A percentile compares a stretch with the other conserved stretches of the same genome.
Conservation (phyloP, 2,329 filamentous ascomycete species). For the Trichoderma polysporum region DNA sequence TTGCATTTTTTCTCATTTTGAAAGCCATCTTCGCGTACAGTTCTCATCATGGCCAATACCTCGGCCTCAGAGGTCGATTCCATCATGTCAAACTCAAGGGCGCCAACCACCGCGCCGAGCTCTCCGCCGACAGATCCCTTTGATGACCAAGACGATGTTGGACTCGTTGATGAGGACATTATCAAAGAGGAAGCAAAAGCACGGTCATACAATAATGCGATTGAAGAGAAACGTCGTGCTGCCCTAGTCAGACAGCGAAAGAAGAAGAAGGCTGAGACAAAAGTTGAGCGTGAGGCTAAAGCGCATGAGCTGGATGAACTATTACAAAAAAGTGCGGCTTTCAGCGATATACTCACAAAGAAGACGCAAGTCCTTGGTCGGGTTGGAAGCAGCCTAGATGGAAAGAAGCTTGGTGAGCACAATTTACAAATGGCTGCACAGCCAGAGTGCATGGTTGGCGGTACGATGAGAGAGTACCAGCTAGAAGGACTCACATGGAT, state of each 20-base stretch:
- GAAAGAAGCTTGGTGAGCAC: slow-evolving; percentile 59
- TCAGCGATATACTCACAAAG: slow-evolving; percentile 61
- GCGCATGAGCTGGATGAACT: slow-evolving; percentile 60
- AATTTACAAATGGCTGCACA: slow-evolving; percentile 80
- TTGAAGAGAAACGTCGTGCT: slow-evolving; percentile 48
- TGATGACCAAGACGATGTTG: slow-evolving; percentile 22
- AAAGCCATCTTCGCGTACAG: not conserved
- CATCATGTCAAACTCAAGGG: slow-evolving; percentile 30
- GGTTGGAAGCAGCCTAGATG: slow-evolving; percentile 60
- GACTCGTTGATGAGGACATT: slow-evolving; percentile 32
- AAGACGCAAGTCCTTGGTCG: slow-evolving; percentile 63
- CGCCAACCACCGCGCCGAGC: slow-evolving; percentile 39
- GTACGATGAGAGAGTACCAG: slow-evolving; percentile 92
- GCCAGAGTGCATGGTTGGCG: slow-evolving; percentile 79
- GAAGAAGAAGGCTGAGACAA: slow-evolving; percentile 52
- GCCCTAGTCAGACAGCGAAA: slow-evolving; percentile 40
- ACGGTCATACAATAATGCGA: slow-evolving; percentile 41
- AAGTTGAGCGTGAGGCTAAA: slow-evolving; percentile 56
- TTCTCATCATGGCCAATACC: slow-evolving; percentile 30
- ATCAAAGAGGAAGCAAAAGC: slow-evolving; percentile 40
- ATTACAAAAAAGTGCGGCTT: slow-evolving; percentile 58
- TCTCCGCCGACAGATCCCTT: slow-evolving; percentile 34
- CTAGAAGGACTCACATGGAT: slow-evolving; percentile 95
- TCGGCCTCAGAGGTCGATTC: slow-evolving; percentile 37
- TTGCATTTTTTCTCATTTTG: not conserved